Conservation (phyloP, 306 rosid genomes). For the Cucurbita moschata region DNA sequence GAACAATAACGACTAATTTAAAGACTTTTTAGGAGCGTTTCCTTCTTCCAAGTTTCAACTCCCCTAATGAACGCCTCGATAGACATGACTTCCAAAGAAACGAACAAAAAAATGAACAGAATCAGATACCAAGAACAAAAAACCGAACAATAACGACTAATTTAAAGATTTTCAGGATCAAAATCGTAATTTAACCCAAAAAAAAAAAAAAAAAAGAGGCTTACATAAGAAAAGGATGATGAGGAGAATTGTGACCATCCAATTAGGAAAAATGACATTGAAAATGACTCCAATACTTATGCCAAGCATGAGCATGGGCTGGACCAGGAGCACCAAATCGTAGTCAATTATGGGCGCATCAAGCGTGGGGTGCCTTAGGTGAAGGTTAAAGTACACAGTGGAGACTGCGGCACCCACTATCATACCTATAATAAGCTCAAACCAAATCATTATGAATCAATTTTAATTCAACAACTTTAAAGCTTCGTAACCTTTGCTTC, state of each 20-base stretch:
- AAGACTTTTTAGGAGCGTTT: constrained; percentile 37
- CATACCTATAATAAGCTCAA: constrained; percentile 43
- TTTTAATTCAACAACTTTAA: no score
- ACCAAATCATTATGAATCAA: no score
- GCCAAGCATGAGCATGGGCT: constrained; percentile 95
- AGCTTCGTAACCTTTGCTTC: not conserved
- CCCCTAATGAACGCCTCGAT: constrained; percentile 76
- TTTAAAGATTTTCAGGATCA: no score
- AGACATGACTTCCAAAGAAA: constrained; percentile 14
- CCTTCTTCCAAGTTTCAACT: constrained; percentile 79
- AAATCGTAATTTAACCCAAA: no score
- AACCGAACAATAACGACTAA: no score
- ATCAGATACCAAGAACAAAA: no score
- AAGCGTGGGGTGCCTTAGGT: constrained; percentile 57
- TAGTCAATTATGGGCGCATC: constrained; percentile 72
- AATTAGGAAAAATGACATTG: constrained; percentile 75
- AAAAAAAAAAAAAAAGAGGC: no score
- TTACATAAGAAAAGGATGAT: constrained; percentile 69
- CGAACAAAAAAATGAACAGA: no score
- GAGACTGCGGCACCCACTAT: constrained; percentile 81
- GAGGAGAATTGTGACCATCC: constrained; percentile 90
- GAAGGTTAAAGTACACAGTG: constrained; percentile 76
- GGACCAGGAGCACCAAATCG: constrained; percentile 76
- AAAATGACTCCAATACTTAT: constrained; percentile 84
- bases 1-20: no score